A percentile compares a stretch with the other conserved stretches of the same genome.
Conservation (phyloP, 2,329 filamentous ascomycete species). For the Penicillium polonicum region DNA sequence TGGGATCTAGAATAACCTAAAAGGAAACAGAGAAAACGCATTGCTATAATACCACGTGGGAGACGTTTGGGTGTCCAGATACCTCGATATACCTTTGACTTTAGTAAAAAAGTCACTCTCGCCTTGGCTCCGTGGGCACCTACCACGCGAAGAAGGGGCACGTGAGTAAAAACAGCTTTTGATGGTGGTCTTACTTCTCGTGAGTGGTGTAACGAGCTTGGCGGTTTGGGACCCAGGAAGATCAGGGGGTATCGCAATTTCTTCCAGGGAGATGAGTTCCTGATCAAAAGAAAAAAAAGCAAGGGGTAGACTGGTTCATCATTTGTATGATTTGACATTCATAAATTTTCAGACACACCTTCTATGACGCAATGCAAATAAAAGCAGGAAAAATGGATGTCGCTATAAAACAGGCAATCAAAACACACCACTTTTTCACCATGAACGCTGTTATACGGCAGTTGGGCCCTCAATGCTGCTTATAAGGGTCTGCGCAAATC, state of each 20-base stretch:
- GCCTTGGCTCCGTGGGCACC: neutral
- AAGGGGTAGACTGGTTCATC: neutral
- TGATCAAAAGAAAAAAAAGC: no score
- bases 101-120: neutral
- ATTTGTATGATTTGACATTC: neutral
- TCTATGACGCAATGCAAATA: conserved; percentile 16
- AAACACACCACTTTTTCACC: neutral
- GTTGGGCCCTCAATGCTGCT: conserved; percentile 27
- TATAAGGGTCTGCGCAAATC: conserved; percentile 39
- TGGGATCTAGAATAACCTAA: conserved; percentile 23
- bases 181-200: neutral
- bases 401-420: conserved; percentile 4
- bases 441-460: neutral
- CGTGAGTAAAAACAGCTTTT: neutral
- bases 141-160: neutral
- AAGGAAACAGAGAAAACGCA: conserved; percentile 1
- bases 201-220: conserved; percentile 3
- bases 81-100: conserved; percentile 7
- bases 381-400: conserved; percentile 4
- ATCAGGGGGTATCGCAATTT: conserved; percentile 3
- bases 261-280: neutral
- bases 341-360: neutral
- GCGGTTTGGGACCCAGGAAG: conserved; percentile 2
- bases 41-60: neutral
- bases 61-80: neutral